phyloP scores from a whole-genome alignment of 1,284 basidiomycete genomes.

The Sanghuangporus sanghuang region DNA sequence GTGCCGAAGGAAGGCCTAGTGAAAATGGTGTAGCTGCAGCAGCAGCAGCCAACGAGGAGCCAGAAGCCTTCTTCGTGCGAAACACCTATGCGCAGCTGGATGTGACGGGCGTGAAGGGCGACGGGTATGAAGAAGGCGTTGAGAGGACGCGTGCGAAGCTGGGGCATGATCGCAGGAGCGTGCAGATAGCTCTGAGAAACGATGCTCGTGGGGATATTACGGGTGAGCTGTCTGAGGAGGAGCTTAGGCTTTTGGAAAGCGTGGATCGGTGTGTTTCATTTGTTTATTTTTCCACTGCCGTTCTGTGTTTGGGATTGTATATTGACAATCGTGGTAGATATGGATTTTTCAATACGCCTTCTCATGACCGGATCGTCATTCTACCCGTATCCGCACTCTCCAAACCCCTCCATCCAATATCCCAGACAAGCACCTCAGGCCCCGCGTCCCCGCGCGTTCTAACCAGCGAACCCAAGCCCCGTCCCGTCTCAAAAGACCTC shows the following conservation, averaged over 20 bases:
- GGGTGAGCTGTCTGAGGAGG: slow-evolving; percentile 54
- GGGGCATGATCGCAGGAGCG: slow-evolving; percentile 35
- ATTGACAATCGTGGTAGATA: slow-evolving; percentile 48
- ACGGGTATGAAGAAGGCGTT: slow-evolving; percentile 87
- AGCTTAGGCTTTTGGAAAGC: slow-evolving; percentile 62
- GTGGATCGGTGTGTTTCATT: slow-evolving; percentile 67
- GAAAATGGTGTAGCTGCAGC: slow-evolving; percentile 34
- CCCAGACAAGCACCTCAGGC: slow-evolving; percentile 17
- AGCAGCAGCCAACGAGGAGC: slow-evolving; percentile 55
- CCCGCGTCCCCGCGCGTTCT: slow-evolving; percentile 33
- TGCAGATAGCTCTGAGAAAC: slow-evolving; percentile 52
- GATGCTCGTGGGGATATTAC: slow-evolving; percentile 53
- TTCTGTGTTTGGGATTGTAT: background rate
- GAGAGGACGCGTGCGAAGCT: slow-evolving; percentile 85
- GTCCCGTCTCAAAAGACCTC: slow-evolving; percentile 45
- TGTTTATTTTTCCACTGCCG: background rate
- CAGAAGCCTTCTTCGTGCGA: slow-evolving; percentile 82
- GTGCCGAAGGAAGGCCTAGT: too few relatives aligned
- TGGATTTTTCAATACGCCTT: slow-evolving; percentile 74
- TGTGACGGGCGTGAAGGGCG: slow-evolving; percentile 79
- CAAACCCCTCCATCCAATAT: slow-evolving; percentile 49
- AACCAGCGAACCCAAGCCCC: slow-evolving; percentile 40
- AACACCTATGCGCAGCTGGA: slow-evolving; percentile 88
- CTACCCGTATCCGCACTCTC: slow-evolving; percentile 59
- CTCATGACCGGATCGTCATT: slow-evolving; percentile 73